A percentile compares a stretch with the other conserved stretches of the same genome.
Conservation (phyloP, 352 stramenopile genomes). For the Phytopythium litorale region DNA sequence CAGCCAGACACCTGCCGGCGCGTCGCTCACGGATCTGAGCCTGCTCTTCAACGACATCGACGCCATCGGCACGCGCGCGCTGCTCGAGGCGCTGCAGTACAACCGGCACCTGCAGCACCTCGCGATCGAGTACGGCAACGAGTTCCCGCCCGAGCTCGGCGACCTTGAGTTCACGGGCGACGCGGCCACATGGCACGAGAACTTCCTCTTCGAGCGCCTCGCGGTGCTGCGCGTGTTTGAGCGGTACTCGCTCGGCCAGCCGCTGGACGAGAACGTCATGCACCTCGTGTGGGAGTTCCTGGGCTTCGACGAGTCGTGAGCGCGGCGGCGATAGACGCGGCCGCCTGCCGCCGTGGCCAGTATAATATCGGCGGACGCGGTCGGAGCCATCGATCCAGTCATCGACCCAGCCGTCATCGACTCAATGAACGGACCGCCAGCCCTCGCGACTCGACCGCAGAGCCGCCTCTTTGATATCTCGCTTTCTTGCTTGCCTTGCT, state of each 20-base stretch:
- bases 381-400: background rate
- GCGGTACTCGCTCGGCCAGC: conserved; percentile 30
- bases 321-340: background rate
- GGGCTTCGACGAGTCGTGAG: conserved; percentile 37
- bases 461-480: background rate
- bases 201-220: conserved; percentile 44
- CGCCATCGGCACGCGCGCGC: conserved; percentile 40
- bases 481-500: background rate
- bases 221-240: conserved; percentile 47
- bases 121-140: conserved; percentile 52
- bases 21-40: conserved; percentile 40
- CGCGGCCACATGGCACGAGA: conserved; percentile 35
- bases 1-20: conserved; percentile 29
- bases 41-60: conserved; percentile 57
- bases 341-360: background rate
- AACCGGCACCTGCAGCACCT: conserved; percentile 48
- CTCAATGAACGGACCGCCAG: background rate
- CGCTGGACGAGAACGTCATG: conserved; percentile 39
- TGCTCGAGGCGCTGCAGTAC: conserved; percentile 48
- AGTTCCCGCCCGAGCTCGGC: conserved; percentile 42
- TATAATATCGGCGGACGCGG: background rate
- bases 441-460: conserved; percentile 4
- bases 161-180: conserved; percentile 50
- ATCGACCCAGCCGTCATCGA: background rate
- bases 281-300: conserved; percentile 53